These are phyloP conservation scores for Volutella citrinella DNA, from an alignment of 2,329 filamentous ascomycete genomes.

Conservation along the genomic window DNA sequence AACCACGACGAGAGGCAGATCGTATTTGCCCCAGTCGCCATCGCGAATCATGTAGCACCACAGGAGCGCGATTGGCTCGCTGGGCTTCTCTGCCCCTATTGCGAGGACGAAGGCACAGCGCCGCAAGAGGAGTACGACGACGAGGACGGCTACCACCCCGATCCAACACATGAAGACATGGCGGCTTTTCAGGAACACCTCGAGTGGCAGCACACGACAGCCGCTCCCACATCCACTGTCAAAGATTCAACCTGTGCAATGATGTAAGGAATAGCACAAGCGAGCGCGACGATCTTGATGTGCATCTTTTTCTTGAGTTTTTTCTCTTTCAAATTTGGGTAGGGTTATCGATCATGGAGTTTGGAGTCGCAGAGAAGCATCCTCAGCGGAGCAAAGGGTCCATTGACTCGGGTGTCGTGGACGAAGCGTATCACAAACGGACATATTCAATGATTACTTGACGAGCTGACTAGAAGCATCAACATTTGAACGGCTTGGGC, in stretches of 20 bases:
- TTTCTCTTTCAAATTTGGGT: not conserved
- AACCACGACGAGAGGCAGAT: slow-evolving; percentile 46
- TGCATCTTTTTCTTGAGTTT: slow-evolving; percentile 1
- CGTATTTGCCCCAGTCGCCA: slow-evolving; percentile 54
- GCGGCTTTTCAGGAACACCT: slow-evolving; percentile 51
- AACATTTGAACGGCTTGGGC: slow-evolving; percentile 6
- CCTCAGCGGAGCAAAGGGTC: slow-evolving; percentile 1
- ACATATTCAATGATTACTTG: no score
- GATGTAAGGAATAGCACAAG: no score
- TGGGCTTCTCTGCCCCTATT: slow-evolving; percentile 52
- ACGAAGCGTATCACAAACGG: slow-evolving; percentile 12
- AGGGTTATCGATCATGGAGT: slow-evolving; percentile 15
- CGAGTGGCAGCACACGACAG: slow-evolving; percentile 52
- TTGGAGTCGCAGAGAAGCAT: slow-evolving; percentile 16
- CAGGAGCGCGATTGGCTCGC: slow-evolving; percentile 49
- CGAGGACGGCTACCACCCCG: slow-evolving; percentile 46
- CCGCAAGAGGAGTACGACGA: slow-evolving; percentile 46
- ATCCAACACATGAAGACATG: slow-evolving; percentile 50
- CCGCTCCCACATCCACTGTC: slow-evolving; percentile 35
- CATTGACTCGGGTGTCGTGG: slow-evolving; percentile 5
- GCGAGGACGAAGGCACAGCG: slow-evolving; percentile 49
- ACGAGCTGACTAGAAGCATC: slow-evolving; percentile 15
- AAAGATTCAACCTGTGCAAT: slow-evolving; percentile 38
- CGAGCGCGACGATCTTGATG: slow-evolving; percentile 7
- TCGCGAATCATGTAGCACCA: slow-evolving; percentile 56